phyloP scores from a whole-genome alignment of 1,284 basidiomycete genomes.

The Naganishia albida region DNA sequence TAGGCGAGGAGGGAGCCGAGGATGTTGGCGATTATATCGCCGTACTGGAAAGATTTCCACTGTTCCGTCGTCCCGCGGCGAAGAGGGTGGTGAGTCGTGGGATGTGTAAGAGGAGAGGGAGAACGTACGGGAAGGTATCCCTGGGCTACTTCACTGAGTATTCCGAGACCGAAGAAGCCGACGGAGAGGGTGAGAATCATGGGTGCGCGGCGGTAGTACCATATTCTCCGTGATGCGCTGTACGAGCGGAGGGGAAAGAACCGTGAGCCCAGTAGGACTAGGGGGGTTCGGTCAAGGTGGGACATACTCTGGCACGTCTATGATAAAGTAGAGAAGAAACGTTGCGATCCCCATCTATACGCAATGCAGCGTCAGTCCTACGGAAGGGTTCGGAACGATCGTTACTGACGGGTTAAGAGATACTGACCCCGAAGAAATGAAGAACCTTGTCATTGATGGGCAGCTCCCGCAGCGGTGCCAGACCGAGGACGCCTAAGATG shows the following conservation, averaged over 20 bases:
- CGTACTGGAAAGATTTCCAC: conserved; percentile 46
- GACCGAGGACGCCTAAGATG: conserved; percentile 49
- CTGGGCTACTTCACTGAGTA: conserved; percentile 52
- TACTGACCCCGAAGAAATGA: conserved; percentile 52
- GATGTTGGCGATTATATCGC: neutral
- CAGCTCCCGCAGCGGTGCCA: conserved; percentile 48
- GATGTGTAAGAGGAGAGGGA: neutral
- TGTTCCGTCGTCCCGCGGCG: conserved; percentile 33
- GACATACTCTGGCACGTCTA: conserved; percentile 52
- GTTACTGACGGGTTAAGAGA: no score
- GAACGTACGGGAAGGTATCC: conserved; percentile 49
- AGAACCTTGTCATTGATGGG: conserved; percentile 53
- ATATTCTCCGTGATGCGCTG: conserved; percentile 42
- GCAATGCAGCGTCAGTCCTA: neutral
- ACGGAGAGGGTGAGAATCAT: conserved; percentile 45
- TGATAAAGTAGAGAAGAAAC: conserved; percentile 50
- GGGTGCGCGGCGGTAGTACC: conserved; percentile 53
- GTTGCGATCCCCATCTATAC: conserved; percentile 51
- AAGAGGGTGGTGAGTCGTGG: neutral
- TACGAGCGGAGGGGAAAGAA: conserved; percentile 19
- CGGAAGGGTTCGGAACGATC: neutral
- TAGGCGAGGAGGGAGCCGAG: conserved; percentile 41
- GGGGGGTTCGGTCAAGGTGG: neutral
- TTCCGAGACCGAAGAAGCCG: conserved; percentile 49
- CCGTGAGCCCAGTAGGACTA: conserved; percentile 32